Conservation (phyloP, 2,329 filamentous ascomycete genomes). For the Xylariales sp. region DNA sequence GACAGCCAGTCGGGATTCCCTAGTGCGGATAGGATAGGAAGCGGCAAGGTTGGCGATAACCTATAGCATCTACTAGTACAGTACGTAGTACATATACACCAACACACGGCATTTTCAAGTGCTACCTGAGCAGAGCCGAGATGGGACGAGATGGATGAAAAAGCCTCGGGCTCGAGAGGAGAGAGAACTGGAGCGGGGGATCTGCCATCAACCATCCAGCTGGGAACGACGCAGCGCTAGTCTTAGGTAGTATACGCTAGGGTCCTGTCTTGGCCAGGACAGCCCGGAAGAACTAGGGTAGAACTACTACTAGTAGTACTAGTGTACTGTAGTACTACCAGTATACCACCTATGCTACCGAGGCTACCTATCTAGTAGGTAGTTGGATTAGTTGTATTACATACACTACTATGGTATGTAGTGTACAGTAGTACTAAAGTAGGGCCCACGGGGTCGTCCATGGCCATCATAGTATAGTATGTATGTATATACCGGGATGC, state of each 20-base stretch:
- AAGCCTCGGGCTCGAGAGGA: constrained; percentile 23
- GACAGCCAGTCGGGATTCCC: constrained; percentile 10
- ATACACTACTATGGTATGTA: too few relatives aligned
- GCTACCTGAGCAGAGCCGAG: constrained; percentile 16
- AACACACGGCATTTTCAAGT: constrained; percentile 22
- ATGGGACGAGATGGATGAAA: constrained; percentile 23
- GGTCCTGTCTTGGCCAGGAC: too few relatives aligned
- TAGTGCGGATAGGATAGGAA: constrained; percentile 5
- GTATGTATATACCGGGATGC: constrained; percentile 21
- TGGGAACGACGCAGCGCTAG: constrained; percentile 41
- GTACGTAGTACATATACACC: not conserved
- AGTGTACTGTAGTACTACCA: too few relatives aligned
- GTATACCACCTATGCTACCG: too few relatives aligned
- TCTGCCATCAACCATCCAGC: constrained; percentile 47
- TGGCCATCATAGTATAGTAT: too few relatives aligned
- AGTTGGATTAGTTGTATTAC: too few relatives aligned
- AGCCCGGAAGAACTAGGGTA: not conserved
- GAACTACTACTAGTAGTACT: too few relatives aligned
- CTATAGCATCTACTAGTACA: not conserved
- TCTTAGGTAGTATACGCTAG: not conserved
- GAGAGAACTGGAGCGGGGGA: constrained; percentile 39
- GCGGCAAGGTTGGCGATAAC: constrained; percentile 7
- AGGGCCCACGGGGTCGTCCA: too few relatives aligned
- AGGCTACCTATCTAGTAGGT: too few relatives aligned
- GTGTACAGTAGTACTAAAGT: too few relatives aligned